These are phyloP conservation scores for Mucor mucedo DNA, from an alignment of 371 early-diverging fungal species.

Conservation along the genomic window DNA sequence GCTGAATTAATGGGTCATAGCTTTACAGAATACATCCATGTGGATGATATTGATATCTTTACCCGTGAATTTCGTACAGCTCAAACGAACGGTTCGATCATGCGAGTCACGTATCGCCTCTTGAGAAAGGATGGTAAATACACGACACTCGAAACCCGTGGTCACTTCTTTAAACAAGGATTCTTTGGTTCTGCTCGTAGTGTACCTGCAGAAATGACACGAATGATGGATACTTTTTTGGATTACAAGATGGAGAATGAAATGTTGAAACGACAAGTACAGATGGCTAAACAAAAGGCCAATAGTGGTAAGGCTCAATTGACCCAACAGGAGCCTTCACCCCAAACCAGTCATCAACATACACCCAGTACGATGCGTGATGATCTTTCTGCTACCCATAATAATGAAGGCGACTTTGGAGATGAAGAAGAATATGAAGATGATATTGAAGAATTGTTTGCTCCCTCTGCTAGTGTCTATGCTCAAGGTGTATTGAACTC, in stretches of 20 bases:
- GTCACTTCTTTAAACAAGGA: conserved; percentile 22
- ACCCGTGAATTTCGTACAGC: conserved; percentile 28
- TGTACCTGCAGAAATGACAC: conserved; percentile 22
- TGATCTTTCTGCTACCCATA: not conserved
- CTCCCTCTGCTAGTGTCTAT: conserved; percentile 37
- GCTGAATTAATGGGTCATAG: conserved; percentile 28
- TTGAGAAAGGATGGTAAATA: conserved; percentile 33
- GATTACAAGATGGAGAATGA: conserved; percentile 35
- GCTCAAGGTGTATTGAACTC: conserved; percentile 40
- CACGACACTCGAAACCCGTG: conserved; percentile 26
- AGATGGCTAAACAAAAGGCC: conserved; percentile 15
- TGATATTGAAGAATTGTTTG: conserved; percentile 22
- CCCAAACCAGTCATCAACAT: conserved; percentile 4
- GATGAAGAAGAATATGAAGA: conserved; percentile 30
- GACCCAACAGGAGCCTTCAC: conserved; percentile 8
- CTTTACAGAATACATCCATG: conserved; percentile 33
- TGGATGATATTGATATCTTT: conserved; percentile 34
- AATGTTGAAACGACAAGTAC: conserved; percentile 22
- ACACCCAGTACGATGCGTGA: not conserved
- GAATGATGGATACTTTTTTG: conserved; percentile 29
- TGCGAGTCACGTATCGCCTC: conserved; percentile 15
- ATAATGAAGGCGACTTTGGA: not conserved
- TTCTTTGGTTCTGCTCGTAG: conserved; percentile 31
- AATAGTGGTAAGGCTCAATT: conserved; percentile 8
- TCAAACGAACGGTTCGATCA: not conserved